Evolutionary conservation across 2,329 filamentous ascomycete species (phyloP).

Genomic region (Sporothrix variecibatus): DNA sequence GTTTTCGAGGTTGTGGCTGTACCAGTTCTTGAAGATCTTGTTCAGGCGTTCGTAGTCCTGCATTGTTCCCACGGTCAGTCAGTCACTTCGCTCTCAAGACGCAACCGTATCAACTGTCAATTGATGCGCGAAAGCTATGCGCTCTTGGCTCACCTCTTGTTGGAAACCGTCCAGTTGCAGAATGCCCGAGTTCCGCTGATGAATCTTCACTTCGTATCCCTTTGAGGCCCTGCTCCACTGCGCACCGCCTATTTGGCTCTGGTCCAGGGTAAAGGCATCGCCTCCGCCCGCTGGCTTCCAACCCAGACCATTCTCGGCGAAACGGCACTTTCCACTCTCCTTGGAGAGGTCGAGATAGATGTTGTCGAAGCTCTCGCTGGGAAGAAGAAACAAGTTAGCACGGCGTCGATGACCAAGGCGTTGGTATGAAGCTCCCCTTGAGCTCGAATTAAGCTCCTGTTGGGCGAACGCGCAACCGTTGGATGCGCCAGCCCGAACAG

Average conservation of each 20-base stretch:
- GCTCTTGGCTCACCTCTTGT: slow-evolving; percentile 60
- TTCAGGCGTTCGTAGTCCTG: slow-evolving; percentile 85
- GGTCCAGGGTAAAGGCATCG: slow-evolving; percentile 91
- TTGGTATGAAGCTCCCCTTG: neutral
- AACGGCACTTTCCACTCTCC: slow-evolving; percentile 87
- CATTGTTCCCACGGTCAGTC: neutral
- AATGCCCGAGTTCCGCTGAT: slow-evolving; percentile 79
- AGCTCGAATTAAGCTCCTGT: neutral
- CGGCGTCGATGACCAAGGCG: neutral
- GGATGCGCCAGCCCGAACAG: neutral
- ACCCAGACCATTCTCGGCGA: slow-evolving; percentile 90
- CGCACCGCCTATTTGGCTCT: slow-evolving; percentile 78
- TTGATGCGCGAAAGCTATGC: neutral
- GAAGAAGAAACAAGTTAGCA: neutral
- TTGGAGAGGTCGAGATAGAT: slow-evolving; percentile 96
- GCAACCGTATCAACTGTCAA: neutral
- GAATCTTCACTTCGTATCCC: slow-evolving; percentile 90
- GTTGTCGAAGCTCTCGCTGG: slow-evolving; percentile 89
- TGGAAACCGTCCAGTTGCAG: slow-evolving; percentile 95
- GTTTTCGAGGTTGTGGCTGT: slow-evolving; percentile 87
- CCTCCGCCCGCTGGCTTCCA: slow-evolving; percentile 90
- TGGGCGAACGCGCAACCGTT: neutral
- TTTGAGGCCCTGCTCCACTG: slow-evolving; percentile 95
- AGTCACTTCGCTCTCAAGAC: neutral
- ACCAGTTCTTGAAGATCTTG: slow-evolving; percentile 98